Percentiles rank a stretch among this genome's conserved stretches.
Evolutionary conservation across 352 stramenopile genomes (phyloP).

Genomic region (Globisporangium emineosum): DNA sequence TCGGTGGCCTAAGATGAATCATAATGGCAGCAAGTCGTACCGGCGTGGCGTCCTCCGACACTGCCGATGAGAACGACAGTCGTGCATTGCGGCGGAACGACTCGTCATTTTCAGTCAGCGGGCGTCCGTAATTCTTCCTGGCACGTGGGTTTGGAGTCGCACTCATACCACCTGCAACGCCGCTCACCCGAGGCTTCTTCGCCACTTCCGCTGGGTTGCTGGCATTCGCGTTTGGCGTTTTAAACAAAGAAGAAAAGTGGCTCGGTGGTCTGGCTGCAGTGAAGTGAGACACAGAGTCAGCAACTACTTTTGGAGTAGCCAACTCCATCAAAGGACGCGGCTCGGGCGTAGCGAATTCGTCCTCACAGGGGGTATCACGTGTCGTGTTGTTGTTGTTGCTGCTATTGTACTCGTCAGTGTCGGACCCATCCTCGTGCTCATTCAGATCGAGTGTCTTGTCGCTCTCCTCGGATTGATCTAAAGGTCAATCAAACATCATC

Average conservation of each 20-base stretch:
- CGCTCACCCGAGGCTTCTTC: slow-evolving; percentile 55
- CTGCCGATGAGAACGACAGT: slow-evolving; percentile 55
- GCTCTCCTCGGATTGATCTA: slow-evolving; percentile 16
- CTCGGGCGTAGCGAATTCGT: slow-evolving; percentile 33
- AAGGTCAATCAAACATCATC: background rate
- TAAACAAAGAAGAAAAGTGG: slow-evolving; percentile 23
- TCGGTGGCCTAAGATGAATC: no score
- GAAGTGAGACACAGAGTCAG: background rate
- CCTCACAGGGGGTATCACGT: slow-evolving; percentile 22
- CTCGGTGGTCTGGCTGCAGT: slow-evolving; percentile 14
- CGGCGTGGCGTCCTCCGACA: slow-evolving; percentile 50
- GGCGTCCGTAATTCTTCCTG: slow-evolving; percentile 46
- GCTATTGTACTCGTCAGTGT: slow-evolving; percentile 25
- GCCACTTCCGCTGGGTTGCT: slow-evolving; percentile 30
- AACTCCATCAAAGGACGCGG: slow-evolving; percentile 23
- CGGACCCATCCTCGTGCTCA: slow-evolving; percentile 13
- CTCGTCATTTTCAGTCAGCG: slow-evolving; percentile 56
- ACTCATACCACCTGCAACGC: slow-evolving; percentile 17
- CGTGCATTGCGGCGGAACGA: slow-evolving; percentile 44
- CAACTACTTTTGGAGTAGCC: slow-evolving; percentile 15
- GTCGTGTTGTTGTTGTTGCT: slow-evolving; percentile 19
- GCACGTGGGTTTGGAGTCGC: slow-evolving; percentile 32
- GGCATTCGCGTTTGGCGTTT: slow-evolving; percentile 27
- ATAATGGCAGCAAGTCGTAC: slow-evolving; percentile 29
- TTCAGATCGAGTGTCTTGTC: slow-evolving; percentile 17